Conservation (phyloP, 768 basidiomycete genomes). For the button mushroom (Agaricus bisporus) region DNA sequence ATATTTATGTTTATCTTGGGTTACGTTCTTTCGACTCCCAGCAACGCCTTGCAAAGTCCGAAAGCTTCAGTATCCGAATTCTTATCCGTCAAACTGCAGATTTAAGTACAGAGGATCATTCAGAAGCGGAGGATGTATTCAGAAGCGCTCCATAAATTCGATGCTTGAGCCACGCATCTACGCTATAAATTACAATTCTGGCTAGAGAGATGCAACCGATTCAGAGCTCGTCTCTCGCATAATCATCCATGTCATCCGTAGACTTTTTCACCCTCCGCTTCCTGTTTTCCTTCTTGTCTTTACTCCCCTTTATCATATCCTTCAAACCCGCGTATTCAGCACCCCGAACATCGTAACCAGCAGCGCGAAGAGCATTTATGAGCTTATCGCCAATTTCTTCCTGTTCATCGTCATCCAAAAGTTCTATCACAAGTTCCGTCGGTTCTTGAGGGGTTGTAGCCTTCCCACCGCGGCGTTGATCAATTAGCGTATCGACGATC, state of each 20-base stretch:
- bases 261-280: conserved; percentile 10
- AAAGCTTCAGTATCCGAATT: no score
- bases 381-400: conserved; percentile 36
- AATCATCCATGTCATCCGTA: neutral
- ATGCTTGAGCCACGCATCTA: neutral
- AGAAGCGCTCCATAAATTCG: neutral
- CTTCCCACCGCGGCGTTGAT: conserved; percentile 15
- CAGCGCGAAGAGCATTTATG: conserved; percentile 45
- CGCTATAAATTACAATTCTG: conserved; percentile 7
- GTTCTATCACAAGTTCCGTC: conserved; percentile 35
- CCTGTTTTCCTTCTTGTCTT: conserved; percentile 9
- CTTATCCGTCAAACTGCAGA: no score
- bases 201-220: neutral
- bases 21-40: neutral
- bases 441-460: conserved; percentile 2
- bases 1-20: neutral
- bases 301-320: conserved; percentile 6
- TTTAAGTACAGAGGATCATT: conserved; percentile 6
- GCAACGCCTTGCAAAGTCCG: no score
- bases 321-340: conserved; percentile 5
- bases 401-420: conserved; percentile 40
- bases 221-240: conserved; percentile 4
- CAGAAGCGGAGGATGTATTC: neutral
- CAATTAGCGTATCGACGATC: conserved; percentile 32
- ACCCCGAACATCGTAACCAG: conserved; percentile 42